Percentiles rank a stretch among this genome's conserved stretches.
These are phyloP conservation scores for Cordyceps militaris DNA, from an alignment of 2,329 filamentous ascomycete genomes.

Conservation along the genomic window DNA sequence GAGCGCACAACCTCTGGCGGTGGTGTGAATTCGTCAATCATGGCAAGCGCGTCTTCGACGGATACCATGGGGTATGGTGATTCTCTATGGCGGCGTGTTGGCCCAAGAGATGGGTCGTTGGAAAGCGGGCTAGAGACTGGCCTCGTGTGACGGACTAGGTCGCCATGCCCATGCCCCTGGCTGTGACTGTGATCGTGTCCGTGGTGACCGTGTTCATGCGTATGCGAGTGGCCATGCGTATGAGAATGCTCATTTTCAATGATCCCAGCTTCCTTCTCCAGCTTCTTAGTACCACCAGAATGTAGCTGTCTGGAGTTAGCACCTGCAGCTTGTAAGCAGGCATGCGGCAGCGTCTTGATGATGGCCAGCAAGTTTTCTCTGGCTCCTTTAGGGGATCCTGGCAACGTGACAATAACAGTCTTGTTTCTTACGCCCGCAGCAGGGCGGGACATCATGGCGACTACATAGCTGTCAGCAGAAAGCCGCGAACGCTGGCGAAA, in stretches of 20 bases:
- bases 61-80: conserved; percentile 91
- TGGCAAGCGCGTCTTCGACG: conserved; percentile 69
- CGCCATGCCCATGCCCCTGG: conserved; percentile 53
- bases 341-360: conserved; percentile 85
- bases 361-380: conserved; percentile 87
- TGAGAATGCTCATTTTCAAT: conserved; percentile 21
- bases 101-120: conserved; percentile 54
- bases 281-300: conserved; percentile 69
- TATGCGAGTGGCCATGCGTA: conserved; percentile 27
- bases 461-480: conserved; percentile 39
- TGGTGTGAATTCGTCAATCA: conserved; percentile 70
- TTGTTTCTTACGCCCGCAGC: conserved; percentile 80
- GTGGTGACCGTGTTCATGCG: conserved; percentile 13
- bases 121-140: conserved; percentile 50
- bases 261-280: conserved; percentile 77
- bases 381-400: conserved; percentile 91
- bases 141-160: conserved; percentile 66
- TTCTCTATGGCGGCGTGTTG: conserved; percentile 66
- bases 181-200: conserved; percentile 26
- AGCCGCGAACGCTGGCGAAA: not conserved
- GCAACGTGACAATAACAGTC: conserved; percentile 79
- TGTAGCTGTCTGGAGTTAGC: conserved; percentile 75
- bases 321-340: conserved; percentile 83
- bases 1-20: conserved; percentile 47
- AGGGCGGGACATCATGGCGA: conserved; percentile 94